Evolutionary conservation across 371 early-diverging fungal genomes (phyloP), one percentile per base, ranked within the genome.

Genomic region (Entomophthora muscae): DNA sequence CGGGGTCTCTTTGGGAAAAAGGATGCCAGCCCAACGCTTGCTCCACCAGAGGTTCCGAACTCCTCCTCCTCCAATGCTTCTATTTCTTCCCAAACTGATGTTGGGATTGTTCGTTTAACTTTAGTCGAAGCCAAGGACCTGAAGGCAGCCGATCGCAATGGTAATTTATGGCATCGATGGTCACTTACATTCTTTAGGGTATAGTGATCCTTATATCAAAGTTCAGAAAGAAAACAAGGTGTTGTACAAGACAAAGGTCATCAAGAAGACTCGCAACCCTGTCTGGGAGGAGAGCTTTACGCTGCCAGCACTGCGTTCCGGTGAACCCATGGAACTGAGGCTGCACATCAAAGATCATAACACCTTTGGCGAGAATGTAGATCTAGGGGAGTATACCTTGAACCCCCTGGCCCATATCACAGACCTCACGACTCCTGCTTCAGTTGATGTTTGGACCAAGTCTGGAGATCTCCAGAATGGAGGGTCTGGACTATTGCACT

Each of bases 241-340:
- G 0, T 22, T 83, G 24, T 69, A 78, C 67, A 89, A 87, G 68
- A 89, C 91, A 21, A 81, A 79, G 64, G 83, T 83, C 23, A 76
- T 83, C 28, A 82, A 84, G 72, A 86, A 87, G 69, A 82, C 84
- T 1, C 63, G 82, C 2, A 71, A 77, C 27, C 93, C 91, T 0
- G 67, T 67, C 57, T 95, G 91, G 86, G 76, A 78, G 52, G 75
- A 74, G 64, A 72, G 70, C 60, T 80, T 76, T 53, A 70, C 69
- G 21, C 64, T 86, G 64, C 73, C 72, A 0, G 65, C 71, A 24
- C 68, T 70, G 33, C 17, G 78, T 1, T n/a, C n/a, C n/a, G 70
- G 72, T n/a, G 67, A 71, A 12, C 72, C 74, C 13, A 63, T 69
- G 12, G 65, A 67, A 3, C 57, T 88, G 31, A 69, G 71, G 7